A percentile compares a stretch with the other conserved stretches of the same genome.
phyloP scores from a whole-genome alignment of 805 yeast species.

The Suhomyces emberorum region DNA sequence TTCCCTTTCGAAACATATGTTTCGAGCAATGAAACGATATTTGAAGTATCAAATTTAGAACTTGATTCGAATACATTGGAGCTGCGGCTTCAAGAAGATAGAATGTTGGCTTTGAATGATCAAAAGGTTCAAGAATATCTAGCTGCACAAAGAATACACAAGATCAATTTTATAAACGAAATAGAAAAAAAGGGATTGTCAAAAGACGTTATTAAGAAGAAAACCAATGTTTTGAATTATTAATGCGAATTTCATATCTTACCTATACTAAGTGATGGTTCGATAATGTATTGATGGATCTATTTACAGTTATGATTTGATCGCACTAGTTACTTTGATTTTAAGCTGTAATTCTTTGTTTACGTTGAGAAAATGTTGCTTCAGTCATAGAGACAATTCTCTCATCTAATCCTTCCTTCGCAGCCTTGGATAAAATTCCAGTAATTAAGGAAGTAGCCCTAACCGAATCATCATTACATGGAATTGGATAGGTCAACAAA shows the following conservation, averaged over 20 bases:
- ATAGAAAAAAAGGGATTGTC: conserved; percentile 19
- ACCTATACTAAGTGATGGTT: too few relatives aligned
- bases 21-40: too few relatives aligned
- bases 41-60: conserved; percentile 14
- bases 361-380: conserved; percentile 5
- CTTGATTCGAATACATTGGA: conserved; percentile 20
- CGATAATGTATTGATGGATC: too few relatives aligned
- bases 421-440: conserved; percentile 85
- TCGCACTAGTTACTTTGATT: too few relatives aligned
- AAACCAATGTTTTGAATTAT: too few relatives aligned
- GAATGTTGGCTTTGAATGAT: conserved; percentile 7
- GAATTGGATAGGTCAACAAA: conserved; percentile 88
- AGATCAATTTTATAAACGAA: conserved; percentile 21
- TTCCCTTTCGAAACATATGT: too few relatives aligned
- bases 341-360: too few relatives aligned
- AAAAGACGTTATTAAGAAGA: too few relatives aligned
- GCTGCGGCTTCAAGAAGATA: conserved; percentile 7
- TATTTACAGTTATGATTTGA: too few relatives aligned
- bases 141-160: conserved; percentile 18
- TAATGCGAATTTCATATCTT: too few relatives aligned
- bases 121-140: conserved; percentile 14
- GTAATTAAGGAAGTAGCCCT: conserved; percentile 76
- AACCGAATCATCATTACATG: conserved; percentile 90
- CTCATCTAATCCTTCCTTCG: conserved; percentile 66
- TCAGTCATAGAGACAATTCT: conserved; percentile 39